Base-by-base conservation (phyloP, 228 moss, liverwort and hornwort genomes). In the Sphagnum fallax region DNA sequence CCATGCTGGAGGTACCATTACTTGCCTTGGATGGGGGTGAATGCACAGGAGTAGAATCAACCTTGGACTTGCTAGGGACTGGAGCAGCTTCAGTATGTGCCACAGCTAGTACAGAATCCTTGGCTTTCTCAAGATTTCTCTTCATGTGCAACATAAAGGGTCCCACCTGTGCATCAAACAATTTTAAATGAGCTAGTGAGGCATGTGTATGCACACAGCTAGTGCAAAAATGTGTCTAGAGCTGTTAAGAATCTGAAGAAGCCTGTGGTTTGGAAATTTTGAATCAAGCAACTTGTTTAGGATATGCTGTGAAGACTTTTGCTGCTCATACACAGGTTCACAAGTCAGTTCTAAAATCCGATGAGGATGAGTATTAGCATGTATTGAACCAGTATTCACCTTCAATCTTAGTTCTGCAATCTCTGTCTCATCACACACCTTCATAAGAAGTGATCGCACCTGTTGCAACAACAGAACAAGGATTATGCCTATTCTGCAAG, bases 341-440 rank as follows among this genome's bases (percentile, higher is more conserved):
- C 32, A 32, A 32, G 32, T 32, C 32, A 65, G 5, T 13, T 48
- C 13, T 50, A 48, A 11, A 15, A 12, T 65, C 13, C 2, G 1
- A 8, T 55, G 55, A 55, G 8, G 2, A 12, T 55, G 55, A 55
- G 2, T 12, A 8, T 8, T 55, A 8, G 55, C 55, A 55, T 55
- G 8, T 55, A 16, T 69, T 53, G 48, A 6, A n/a, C 52, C 52
- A 55, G 49, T 47, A 6, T 60, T 72, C 52, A 80, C 80, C 80
- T 80, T 80, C 50, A 80, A 48, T 65, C 72, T 72, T 10, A 80
- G 62, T 69, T 76, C 76, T 12, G 80, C 73, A 66, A 80, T 80
- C n/a, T 4, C 73, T 4, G 80, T 73, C n/a, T 65, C 73, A 50
- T 78, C 77, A 52, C 77, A 78, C 52, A 78, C 69, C 13, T 69